Percentiles rank a stretch among this genome's conserved stretches.
Conservation (phyloP, 495 filamentous ascomycete genomes). For the Parathielavia appendiculata region DNA sequence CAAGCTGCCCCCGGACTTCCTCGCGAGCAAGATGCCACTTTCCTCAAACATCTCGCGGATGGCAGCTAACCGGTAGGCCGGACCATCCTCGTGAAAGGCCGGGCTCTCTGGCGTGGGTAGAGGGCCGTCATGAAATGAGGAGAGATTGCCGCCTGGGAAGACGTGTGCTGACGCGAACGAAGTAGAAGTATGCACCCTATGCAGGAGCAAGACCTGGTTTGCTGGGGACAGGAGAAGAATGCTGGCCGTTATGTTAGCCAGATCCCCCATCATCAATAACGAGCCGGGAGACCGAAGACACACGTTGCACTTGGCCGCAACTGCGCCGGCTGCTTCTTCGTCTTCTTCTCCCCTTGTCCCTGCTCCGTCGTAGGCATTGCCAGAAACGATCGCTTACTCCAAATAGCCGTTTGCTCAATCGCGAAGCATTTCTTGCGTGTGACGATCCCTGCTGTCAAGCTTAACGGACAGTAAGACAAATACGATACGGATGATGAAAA, state of each 20-base stretch:
- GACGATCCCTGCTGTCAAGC: background rate
- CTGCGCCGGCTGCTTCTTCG: conserved; percentile 4
- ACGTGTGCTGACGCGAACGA: conserved; percentile 92
- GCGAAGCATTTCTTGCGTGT: background rate
- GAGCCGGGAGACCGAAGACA: background rate
- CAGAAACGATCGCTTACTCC: background rate
- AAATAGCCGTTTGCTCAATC: too few relatives aligned
- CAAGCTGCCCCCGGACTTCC: conserved; percentile 31
- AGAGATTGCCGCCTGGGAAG: conserved; percentile 90
- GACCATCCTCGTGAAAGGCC: conserved; percentile 59
- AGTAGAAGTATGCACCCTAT: conserved; percentile 72
- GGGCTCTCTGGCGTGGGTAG: conserved; percentile 44
- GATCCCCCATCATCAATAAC: background rate
- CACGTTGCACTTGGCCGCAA: conserved; percentile 22
- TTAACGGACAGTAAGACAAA: background rate
- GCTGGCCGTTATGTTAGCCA: conserved; percentile 38
- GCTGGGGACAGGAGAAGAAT: conserved; percentile 78
- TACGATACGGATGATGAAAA: background rate
- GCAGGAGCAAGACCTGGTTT: conserved; percentile 84
- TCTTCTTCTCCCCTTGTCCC: conserved; percentile 1
- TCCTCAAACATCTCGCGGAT: conserved; percentile 94
- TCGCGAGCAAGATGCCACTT: conserved; percentile 78
- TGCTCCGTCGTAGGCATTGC: background rate
- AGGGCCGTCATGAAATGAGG: conserved; percentile 61
- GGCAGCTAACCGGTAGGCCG: conserved; percentile 68